These are phyloP conservation scores for Thraustochytrium striatum DNA, from an alignment of 352 stramenopile species.

Conservation along the genomic window DNA sequence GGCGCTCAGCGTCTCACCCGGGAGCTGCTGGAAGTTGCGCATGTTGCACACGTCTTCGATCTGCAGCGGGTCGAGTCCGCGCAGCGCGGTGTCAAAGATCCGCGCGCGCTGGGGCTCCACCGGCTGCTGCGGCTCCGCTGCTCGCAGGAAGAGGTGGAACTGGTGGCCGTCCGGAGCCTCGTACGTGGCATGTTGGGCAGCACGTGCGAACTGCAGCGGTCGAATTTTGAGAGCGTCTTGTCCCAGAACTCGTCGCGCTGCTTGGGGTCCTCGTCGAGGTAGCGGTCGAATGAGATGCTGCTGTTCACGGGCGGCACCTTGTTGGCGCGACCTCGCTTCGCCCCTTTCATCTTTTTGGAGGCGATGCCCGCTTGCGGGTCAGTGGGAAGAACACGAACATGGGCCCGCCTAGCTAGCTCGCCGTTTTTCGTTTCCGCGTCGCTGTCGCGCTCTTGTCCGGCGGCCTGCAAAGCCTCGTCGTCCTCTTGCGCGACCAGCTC, in stretches of 20 bases:
- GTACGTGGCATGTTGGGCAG: background rate
- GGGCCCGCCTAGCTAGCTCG: too few species aligned
- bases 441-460: too few species aligned
- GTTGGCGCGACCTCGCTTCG: too few species aligned
- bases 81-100: background rate
- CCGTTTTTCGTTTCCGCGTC: too few species aligned
- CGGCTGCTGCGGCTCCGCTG: background rate
- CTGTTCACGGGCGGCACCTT: too few species aligned
- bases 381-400: background rate
- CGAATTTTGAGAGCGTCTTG: constrained; percentile 2
- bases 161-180: background rate
- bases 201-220: background rate
- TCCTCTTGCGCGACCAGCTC: background rate
- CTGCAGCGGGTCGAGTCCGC: background rate
- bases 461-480: background rate
- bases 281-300: background rate
- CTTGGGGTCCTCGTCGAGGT: constrained; percentile 2
- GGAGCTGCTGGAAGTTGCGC: background rate
- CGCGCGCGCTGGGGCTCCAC: background rate
- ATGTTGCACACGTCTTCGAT: background rate
- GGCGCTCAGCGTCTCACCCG: background rate
- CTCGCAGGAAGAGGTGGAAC: constrained; percentile 1
- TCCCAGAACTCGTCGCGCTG: constrained; percentile 7
- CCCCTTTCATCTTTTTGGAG: too few species aligned
- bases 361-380: background rate